A percentile compares a stretch with the other conserved stretches of the same genome.
Conservation (phyloP, 805 yeast species). For the Candida ficus region DNA sequence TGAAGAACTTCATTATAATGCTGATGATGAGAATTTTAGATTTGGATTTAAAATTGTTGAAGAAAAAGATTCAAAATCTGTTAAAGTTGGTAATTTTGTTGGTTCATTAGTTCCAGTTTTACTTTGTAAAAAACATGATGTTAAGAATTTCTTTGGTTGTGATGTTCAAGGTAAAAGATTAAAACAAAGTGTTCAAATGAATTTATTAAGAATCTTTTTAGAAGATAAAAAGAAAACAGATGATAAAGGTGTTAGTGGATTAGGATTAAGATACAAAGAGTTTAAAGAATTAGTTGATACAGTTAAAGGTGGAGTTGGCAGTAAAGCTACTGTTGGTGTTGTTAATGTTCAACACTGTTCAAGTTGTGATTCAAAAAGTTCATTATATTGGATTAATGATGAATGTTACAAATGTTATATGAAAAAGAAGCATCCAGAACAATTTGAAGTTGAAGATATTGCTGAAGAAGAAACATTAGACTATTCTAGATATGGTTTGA, state of each 20-base stretch:
- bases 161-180: conserved; percentile 14
- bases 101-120: conserved; percentile 43
- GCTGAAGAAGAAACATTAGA: background rate
- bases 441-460: background rate
- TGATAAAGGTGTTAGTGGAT: conserved; percentile 22
- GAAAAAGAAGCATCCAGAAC: background rate
- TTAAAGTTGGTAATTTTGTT: conserved; percentile 17
- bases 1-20: conserved; percentile 28
- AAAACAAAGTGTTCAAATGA: conserved; percentile 9
- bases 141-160: conserved; percentile 22
- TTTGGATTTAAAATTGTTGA: conserved; percentile 44
- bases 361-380: conserved; percentile 3
- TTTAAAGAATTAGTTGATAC: conserved; percentile 11
- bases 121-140: conserved; percentile 36
- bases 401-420: conserved; percentile 15
- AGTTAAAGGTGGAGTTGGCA: background rate
- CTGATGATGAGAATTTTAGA: conserved; percentile 32
- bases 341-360: background rate
- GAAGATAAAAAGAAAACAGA: conserved; percentile 18
- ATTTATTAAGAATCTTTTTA: conserved; percentile 18
- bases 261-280: conserved; percentile 39
- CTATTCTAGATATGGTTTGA: background rate
- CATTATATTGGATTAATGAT: conserved; percentile 16
- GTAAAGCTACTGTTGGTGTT: background rate
- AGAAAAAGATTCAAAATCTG: conserved; percentile 20